These are phyloP conservation scores for Quercus suber DNA, from an alignment of 306 rosid genomes.

Conservation along the genomic window DNA sequence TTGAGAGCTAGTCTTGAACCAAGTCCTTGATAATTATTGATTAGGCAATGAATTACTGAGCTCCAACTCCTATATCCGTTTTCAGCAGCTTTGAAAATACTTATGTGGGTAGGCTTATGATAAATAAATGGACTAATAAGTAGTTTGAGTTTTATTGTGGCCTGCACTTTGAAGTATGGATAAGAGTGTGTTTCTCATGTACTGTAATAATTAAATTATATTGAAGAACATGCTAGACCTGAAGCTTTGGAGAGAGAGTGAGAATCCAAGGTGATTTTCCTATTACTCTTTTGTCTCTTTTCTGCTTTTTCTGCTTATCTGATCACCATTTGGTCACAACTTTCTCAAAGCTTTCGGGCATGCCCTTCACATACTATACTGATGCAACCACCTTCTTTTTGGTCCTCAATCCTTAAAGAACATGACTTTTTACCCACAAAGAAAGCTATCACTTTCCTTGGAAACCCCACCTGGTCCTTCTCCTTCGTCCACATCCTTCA, in stretches of 20 bases:
- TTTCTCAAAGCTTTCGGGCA: conserved; percentile 38
- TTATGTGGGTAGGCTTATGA: too few relatives aligned
- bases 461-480: conserved; percentile 16
- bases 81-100: too few relatives aligned
- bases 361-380: conserved; percentile 38
- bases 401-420: conserved; percentile 10
- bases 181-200: neutral
- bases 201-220: neutral
- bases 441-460: conserved; percentile 14
- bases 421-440: conserved; percentile 3
- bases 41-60: too few relatives aligned
- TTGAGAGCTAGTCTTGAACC: too few relatives aligned
- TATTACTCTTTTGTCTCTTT: conserved; percentile 5
- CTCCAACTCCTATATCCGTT: too few relatives aligned
- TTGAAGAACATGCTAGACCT: neutral
- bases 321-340: conserved; percentile 19
- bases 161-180: neutral
- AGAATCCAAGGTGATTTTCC: conserved; percentile 46
- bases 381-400: conserved; percentile 22
- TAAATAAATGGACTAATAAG: too few relatives aligned
- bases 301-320: neutral
- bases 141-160: neutral
- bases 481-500: conserved; percentile 1
- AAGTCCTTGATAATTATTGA: too few relatives aligned
- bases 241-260: neutral